phyloP scores from a whole-genome alignment of 768 basidiomycete species.

The Boletellus ananas region DNA sequence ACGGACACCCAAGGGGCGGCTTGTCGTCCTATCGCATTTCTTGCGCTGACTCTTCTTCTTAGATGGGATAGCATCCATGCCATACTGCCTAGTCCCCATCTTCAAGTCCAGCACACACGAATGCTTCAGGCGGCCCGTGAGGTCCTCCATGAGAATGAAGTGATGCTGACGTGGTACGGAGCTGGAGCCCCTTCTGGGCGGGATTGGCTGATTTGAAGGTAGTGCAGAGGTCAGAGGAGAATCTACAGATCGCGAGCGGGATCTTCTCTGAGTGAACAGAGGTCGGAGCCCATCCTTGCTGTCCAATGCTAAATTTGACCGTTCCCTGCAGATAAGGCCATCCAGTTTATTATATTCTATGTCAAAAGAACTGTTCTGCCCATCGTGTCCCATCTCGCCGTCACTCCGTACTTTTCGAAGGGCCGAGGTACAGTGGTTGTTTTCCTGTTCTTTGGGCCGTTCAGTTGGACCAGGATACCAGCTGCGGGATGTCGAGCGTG shows the following conservation, averaged over 20 bases:
- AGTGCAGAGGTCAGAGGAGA: slow-evolving; percentile 26
- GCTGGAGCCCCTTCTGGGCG: slow-evolving; percentile 39
- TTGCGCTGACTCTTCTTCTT: slow-evolving; percentile 99
- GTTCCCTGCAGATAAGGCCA: slow-evolving; percentile 18
- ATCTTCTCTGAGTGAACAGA: slow-evolving; percentile 38
- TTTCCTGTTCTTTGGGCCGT: slow-evolving; percentile 37
- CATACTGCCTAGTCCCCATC: slow-evolving; percentile 99
- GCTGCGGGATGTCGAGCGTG: slow-evolving; percentile 17
- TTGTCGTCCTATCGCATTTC: slow-evolving; percentile 96
- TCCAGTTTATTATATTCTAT: slow-evolving; percentile 37
- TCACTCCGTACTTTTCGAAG: slow-evolving; percentile 70
- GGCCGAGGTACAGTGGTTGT: slow-evolving; percentile 31
- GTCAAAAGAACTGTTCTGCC: slow-evolving; percentile 39
- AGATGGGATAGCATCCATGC: slow-evolving; percentile 83
- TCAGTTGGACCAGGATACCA: slow-evolving; percentile 33
- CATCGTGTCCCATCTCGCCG: slow-evolving; percentile 37
- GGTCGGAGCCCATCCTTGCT: slow-evolving; percentile 22
- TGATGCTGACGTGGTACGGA: slow-evolving; percentile 85
- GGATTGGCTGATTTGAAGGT: slow-evolving; percentile 27
- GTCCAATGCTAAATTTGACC: slow-evolving; percentile 16
- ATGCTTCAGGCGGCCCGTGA: slow-evolving; percentile 85
- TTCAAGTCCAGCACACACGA: slow-evolving; percentile 98
- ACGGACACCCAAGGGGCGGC: slow-evolving; percentile 82
- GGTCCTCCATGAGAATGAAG: slow-evolving; percentile 98
- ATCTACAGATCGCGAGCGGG: slow-evolving; percentile 38